Evolutionary conservation across 108 stramenopile genomes (phyloP), one percentile per base, ranked within the genome.

Genomic region (Skeletonema marinoi): DNA sequence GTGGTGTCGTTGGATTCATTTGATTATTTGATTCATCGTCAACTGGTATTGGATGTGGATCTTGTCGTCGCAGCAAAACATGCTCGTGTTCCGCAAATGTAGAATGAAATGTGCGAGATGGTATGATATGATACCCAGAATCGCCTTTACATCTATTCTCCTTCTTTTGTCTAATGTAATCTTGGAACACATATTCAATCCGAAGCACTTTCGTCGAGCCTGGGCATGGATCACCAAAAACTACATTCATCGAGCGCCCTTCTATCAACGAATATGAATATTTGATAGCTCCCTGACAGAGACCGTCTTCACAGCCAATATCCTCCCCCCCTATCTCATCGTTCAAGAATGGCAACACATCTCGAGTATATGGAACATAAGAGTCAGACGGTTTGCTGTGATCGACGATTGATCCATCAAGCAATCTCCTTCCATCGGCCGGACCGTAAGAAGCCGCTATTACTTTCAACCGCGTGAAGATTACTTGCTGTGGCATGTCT

Each of bases 221-320:
- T 1, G 90, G 88, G 61, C 88, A 91, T n/a, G 90, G 88, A 66
- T 91, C 90, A 19, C 90, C 90, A 82, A 91, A 91, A 16, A 88
- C 68, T 29, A 76, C 78, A 65, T 91, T 91, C 90, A 90, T 88
- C 11, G 75, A 35, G 6, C 50, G 69, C 0, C 86, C 86, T 13
- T 75, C 78, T 68, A 82, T 78, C 68, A 86, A 60, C 14, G 74
- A 66, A 46, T 67, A 62, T 10, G 66, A 19, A 56, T 63, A 68
- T 35, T 60, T 70, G 36, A 56, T 60, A 48, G 3, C 65, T 9
- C n/a, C 39, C 2, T 56, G 44, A 46, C 41, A 29, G 13, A 51
- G 29, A n/a, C 41, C 30, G 32, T 73, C 13, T 54, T 51, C 41
- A n/a, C 35, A 36, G 32, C 41, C n/a, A 11, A 33, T 66, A 4